Base-by-base conservation (phyloP, 1,284 basidiomycete species). In the Crucibulum parvulum region DNA sequence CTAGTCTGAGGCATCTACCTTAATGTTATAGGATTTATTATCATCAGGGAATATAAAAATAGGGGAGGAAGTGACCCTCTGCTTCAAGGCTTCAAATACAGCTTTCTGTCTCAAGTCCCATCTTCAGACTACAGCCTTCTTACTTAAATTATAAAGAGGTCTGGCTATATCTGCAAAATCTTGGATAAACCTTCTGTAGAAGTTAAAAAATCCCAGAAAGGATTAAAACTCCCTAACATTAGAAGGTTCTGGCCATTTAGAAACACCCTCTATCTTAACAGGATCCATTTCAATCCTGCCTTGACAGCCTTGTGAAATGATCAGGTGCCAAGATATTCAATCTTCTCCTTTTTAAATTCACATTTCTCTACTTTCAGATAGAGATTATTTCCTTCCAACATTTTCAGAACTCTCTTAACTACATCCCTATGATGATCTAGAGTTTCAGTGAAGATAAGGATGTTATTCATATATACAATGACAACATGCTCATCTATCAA, bases 111-210 rank as follows among this genome's bases (percentile, higher is more conserved):
- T 46, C 5, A 45, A 11, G 10, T 47, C 60, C 69, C 70, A 72
- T 41, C 43, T 31, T 35, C 65, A 71, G 18, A 13, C 0, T 31
- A 3, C 31, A 7, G 58, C 59, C 18, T 71, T 73, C 34, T 59
- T 63, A 1, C 60, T 58, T 0, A 74, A 55, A 1, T 60, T 34
- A 15, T 66, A 63, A 1, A 74, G 55, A 2, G 71, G 70, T 67
- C 36, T 57, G n/a, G 64, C 71, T 35, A 64, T 63, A 2, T 69
- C 47, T 2, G 68, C 53, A 59, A 74, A 85, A 2, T 72, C 59
- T 15, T 65, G 31, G 11, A 85, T 78, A 62, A 84, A 85, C 16
- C 69, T 62, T 1, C 76, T 62, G 55, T 85, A 77, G 56, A 75
- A 78, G 56, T 77, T 77, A 6, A 57, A 53, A 52, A 75, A 73